Conservation (phyloP, 441 rosid genomes). For the Metrosideros polymorpha region DNA sequence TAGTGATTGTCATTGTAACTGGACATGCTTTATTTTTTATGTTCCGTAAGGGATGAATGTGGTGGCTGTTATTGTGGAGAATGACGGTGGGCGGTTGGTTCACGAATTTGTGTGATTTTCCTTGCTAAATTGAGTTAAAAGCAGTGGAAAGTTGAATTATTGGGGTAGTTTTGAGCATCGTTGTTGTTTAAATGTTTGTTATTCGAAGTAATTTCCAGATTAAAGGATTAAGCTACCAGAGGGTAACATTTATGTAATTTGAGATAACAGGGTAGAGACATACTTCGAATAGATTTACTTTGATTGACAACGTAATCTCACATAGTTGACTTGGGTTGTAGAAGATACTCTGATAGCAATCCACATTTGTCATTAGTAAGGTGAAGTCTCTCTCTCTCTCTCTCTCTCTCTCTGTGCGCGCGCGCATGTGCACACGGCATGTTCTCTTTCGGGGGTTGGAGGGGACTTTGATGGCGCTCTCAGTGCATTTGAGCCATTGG, state of each 20-base stretch:
- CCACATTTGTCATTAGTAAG: neutral
- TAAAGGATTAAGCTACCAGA: neutral
- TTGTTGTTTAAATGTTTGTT: neutral
- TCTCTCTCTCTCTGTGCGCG: neutral
- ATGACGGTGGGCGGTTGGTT: neutral
- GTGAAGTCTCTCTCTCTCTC: neutral
- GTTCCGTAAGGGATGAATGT: neutral
- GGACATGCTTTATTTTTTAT: neutral
- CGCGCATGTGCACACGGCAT: neutral
- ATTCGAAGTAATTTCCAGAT: neutral
- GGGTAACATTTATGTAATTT: neutral
- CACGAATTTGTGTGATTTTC: neutral
- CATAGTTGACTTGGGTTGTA: neutral
- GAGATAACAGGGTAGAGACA: neutral
- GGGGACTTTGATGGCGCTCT: neutral
- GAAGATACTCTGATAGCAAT: neutral
- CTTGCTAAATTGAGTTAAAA: neutral
- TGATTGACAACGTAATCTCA: neutral
- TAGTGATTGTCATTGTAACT: neutral
- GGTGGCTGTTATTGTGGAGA: neutral
- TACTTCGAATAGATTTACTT: neutral
- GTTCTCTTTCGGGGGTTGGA: neutral
- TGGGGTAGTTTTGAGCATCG: neutral
- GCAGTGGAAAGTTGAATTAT: neutral
- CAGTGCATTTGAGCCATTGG: neutral